These are phyloP conservation scores for Vaccinium vitisidaea DNA, from an alignment of 148 eudicot genomes.

Conservation along the genomic window DNA sequence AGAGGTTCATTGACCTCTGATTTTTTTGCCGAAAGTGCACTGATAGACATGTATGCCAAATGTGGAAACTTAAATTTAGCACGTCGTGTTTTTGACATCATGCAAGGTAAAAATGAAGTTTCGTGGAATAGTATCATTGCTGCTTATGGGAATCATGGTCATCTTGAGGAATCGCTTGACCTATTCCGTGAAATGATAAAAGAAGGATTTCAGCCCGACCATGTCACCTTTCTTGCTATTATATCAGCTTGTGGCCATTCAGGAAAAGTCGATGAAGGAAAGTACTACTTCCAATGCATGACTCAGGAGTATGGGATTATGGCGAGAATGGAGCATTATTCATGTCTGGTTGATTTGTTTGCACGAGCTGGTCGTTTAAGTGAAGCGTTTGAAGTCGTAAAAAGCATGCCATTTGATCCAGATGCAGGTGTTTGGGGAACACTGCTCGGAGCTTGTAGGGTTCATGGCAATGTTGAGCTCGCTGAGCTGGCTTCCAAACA, in stretches of 20 bases:
- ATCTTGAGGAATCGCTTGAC: conserved; percentile 2
- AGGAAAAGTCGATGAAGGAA: neutral
- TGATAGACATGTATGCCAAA: conserved; percentile 3
- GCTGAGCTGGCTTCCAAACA: conserved; percentile 1
- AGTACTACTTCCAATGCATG: conserved; percentile 2
- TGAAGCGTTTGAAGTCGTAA: neutral
- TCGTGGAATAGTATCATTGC: conserved; percentile 4
- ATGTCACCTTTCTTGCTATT: conserved; percentile 2
- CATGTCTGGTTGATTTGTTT: conserved; percentile 1
- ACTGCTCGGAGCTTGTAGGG: neutral
- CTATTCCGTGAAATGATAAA: neutral
- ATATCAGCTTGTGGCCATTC: conserved; percentile 1
- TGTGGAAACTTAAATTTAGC: neutral
- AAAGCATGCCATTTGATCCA: neutral
- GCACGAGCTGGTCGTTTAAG: neutral
- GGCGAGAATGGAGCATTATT: neutral
- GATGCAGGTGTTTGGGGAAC: conserved; percentile 8
- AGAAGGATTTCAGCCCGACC: conserved; percentile 7
- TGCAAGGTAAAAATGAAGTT: neutral
- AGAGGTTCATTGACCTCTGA: conserved; percentile 6
- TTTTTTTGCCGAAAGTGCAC: neutral
- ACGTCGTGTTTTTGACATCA: neutral
- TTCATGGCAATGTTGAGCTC: neutral
- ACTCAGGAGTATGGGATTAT: neutral
- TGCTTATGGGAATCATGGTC: conserved; percentile 4